phyloP scores from a whole-genome alignment of 2,329 filamentous ascomycete genomes.

The Lizonia empirigonia region DNA sequence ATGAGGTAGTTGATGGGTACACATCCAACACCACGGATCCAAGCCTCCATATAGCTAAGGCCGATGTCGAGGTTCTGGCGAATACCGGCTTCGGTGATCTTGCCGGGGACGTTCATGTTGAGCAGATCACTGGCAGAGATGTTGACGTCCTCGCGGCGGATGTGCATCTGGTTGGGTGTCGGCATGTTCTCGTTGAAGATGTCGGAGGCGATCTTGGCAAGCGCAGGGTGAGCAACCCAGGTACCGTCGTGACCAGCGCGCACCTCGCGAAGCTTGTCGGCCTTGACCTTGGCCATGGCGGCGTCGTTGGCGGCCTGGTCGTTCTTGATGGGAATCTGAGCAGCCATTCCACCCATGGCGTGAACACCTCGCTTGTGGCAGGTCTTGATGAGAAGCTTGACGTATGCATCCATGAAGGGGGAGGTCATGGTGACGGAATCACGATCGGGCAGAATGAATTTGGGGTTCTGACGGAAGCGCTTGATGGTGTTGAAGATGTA shows the following conservation, averaged over 20 bases:
- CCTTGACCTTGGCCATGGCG: slow-evolving; percentile 90
- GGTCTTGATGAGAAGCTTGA: slow-evolving; percentile 96
- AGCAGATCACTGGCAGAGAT: slow-evolving; percentile 88
- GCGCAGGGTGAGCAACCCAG: slow-evolving; percentile 95
- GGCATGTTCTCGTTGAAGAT: slow-evolving; percentile 99
- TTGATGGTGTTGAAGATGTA: slow-evolving; percentile 99
- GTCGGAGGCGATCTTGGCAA: slow-evolving; percentile 85
- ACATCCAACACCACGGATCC: slow-evolving; percentile 92
- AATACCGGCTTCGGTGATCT: slow-evolving; percentile 92
- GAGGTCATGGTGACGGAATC: slow-evolving; percentile 94
- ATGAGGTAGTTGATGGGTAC: slow-evolving; percentile 98
- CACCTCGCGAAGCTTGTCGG: slow-evolving; percentile 95
- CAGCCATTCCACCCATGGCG: slow-evolving; percentile 98
- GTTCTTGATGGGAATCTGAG: slow-evolving; percentile 98
- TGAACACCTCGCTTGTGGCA: slow-evolving; percentile 97
- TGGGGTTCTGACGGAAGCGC: slow-evolving; percentile 94
- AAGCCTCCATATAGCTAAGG: slow-evolving; percentile 97
- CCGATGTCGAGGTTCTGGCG: slow-evolving; percentile 98
- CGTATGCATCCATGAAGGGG: slow-evolving; percentile 97
- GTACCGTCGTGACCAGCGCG: slow-evolving; percentile 95
- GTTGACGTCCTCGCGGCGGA: slow-evolving; percentile 85
- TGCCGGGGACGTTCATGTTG: slow-evolving; percentile 96
- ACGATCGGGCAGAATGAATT: slow-evolving; percentile 92
- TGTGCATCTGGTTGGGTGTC: slow-evolving; percentile 93
- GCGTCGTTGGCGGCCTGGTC: slow-evolving; percentile 88